A percentile compares a stretch with the other conserved stretches of the same genome.
Conservation (phyloP, 345 rosid species). For the Linum tenue region DNA sequence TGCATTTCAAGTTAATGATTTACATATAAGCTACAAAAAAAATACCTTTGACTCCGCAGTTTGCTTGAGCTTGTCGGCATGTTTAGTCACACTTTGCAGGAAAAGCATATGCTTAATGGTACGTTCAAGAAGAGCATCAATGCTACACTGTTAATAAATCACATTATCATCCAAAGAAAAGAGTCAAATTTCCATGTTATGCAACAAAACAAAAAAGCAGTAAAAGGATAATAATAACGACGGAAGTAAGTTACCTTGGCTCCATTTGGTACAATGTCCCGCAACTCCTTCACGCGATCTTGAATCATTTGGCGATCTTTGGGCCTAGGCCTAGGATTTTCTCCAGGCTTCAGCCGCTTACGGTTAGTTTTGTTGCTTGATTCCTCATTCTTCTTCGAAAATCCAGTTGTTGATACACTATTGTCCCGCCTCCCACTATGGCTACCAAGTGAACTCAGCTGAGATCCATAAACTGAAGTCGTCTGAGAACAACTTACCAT, state of each 20-base stretch:
- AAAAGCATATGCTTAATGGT: constrained; percentile 92
- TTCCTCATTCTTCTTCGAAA: constrained; percentile 63
- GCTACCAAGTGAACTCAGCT: constrained; percentile 80
- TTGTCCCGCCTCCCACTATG: constrained; percentile 39
- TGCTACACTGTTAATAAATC: constrained; percentile 60
- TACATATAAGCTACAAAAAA: background rate
- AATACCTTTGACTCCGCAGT: constrained; percentile 60
- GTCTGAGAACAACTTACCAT: constrained; percentile 37
- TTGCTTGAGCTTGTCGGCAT: constrained; percentile 78
- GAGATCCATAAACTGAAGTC: constrained; percentile 54
- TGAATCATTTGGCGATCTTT: constrained; percentile 97
- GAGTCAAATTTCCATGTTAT: no score
- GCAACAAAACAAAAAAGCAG: no score
- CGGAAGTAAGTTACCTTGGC: constrained; percentile 61
- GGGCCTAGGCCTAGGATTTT: constrained; percentile 84
- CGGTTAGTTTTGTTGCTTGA: constrained; percentile 31
- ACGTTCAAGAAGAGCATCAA: constrained; percentile 89
- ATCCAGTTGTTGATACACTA: constrained; percentile 45
- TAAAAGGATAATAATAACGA: background rate
- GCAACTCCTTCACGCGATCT: constrained; percentile 90
- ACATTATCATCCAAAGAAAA: no score
- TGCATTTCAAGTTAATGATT: background rate
- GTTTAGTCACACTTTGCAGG: constrained; percentile 71
- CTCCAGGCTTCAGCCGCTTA: constrained; percentile 81
- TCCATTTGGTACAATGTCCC: constrained; percentile 93